These are phyloP conservation scores for Tulasnella sp. DNA, from an alignment of 768 basidiomycete species.

Conservation along the genomic window DNA sequence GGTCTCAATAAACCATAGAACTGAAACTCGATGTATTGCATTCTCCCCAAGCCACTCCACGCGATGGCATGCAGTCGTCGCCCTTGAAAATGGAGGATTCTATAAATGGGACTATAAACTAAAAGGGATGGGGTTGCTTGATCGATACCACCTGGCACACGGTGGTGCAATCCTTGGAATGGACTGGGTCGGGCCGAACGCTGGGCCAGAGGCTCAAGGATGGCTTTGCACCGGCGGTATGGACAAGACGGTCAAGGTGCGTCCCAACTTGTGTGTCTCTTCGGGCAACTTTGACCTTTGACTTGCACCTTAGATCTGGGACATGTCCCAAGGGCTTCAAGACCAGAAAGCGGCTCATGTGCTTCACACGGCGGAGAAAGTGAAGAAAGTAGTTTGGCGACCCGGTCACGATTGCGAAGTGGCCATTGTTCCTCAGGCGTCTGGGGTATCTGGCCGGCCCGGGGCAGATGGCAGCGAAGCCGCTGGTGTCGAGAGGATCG, in stretches of 20 bases:
- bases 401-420: slow-evolving; percentile 55
- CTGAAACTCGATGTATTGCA: slow-evolving; percentile 10
- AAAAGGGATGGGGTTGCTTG: slow-evolving; percentile 69
- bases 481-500: slow-evolving; percentile 55
- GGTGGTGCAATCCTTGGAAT: slow-evolving; percentile 64
- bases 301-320: slow-evolving; percentile 56
- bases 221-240: slow-evolving; percentile 80
- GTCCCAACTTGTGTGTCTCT: slow-evolving; percentile 27
- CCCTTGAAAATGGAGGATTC: slow-evolving; percentile 24
- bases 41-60: slow-evolving; percentile 25
- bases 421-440: slow-evolving; percentile 34
- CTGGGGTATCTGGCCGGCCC: slow-evolving; percentile 28
- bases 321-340: slow-evolving; percentile 54
- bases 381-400: slow-evolving; percentile 72
- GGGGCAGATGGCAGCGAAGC: slow-evolving; percentile 26
- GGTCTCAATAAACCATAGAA: slow-evolving; percentile 22
- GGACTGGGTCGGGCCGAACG: slow-evolving; percentile 51
- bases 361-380: slow-evolving; percentile 69
- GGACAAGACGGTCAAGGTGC: slow-evolving; percentile 73
- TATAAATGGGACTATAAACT: slow-evolving; percentile 66
- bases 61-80: slow-evolving; percentile 26
- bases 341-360: slow-evolving; percentile 63
- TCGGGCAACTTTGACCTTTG: slow-evolving; percentile 8
- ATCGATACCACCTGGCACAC: slow-evolving; percentile 71
- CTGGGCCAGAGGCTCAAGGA: slow-evolving; percentile 41